Evolutionary conservation across 805 yeast genomes (phyloP).

Genomic region (Dipodascus geniculatus): DNA sequence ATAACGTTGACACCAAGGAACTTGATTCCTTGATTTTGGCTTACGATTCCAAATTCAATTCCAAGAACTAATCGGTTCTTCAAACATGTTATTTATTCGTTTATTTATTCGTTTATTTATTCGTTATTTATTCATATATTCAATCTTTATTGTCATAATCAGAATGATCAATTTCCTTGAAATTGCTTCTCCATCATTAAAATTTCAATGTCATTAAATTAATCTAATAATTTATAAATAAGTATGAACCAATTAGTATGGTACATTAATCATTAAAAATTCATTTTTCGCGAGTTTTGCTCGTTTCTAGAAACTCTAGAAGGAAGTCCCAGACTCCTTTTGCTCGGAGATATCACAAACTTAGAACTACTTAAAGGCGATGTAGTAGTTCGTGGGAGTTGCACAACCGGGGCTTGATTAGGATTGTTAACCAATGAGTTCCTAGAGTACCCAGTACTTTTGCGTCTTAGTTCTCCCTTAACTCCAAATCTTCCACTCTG

Average conservation of each 20-base stretch:
- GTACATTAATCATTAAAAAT: background rate
- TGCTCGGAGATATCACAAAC: background rate
- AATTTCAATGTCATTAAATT: background rate
- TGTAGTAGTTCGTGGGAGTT: background rate
- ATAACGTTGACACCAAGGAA: background rate
- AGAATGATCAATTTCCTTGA: background rate
- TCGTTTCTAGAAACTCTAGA: constrained; percentile 6
- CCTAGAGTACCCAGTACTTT: background rate
- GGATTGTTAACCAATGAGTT: background rate
- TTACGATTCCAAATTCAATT: background rate
- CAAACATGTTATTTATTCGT: too few species aligned
- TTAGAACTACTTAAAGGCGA: constrained; percentile 12
- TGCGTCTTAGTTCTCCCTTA: background rate
- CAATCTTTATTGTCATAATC: too few species aligned
- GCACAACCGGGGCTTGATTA: background rate
- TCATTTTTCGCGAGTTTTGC: constrained; percentile 2
- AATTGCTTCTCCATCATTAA: background rate
- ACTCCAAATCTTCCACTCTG: background rate
- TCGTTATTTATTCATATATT: too few species aligned
- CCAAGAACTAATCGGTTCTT: too few species aligned
- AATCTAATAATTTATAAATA: background rate
- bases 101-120: too few species aligned
- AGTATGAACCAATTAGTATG: background rate
- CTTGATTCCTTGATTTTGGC: background rate
- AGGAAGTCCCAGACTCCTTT: constrained; percentile 4